A percentile compares a stretch with the other conserved stretches of the same genome.
Conservation (phyloP, 805 yeast genomes). For the Ogataea philodendri region DNA sequence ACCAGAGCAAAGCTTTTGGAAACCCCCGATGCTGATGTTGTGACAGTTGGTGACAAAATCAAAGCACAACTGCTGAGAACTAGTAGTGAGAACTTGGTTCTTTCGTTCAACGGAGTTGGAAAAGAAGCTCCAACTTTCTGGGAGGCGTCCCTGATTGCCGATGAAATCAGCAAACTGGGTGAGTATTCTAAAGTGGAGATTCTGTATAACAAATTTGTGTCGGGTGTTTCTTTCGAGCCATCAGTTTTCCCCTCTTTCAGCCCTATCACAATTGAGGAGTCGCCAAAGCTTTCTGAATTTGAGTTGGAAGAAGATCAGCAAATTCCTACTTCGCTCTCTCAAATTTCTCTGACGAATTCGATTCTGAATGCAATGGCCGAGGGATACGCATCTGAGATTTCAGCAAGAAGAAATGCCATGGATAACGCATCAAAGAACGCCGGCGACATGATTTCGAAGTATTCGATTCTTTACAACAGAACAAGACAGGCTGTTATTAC, state of each 20-base stretch:
- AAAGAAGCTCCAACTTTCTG: conserved; percentile 93
- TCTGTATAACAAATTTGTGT: conserved; percentile 81
- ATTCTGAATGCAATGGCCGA: conserved; percentile 91
- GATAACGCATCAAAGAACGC: conserved; percentile 99
- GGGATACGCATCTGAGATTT: conserved; percentile 96
- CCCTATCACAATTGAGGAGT: conserved; percentile 68
- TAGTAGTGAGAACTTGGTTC: conserved; percentile 60
- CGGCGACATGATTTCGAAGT: conserved; percentile 95
- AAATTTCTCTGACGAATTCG: conserved; percentile 87
- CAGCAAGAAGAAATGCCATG: conserved; percentile 99
- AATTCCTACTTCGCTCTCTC: conserved; percentile 68
- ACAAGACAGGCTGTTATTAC: conserved; percentile 99
- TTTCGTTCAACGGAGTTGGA: conserved; percentile 89
- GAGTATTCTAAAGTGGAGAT: conserved; percentile 77
- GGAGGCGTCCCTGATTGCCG: conserved; percentile 87
- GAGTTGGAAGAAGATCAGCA: conserved; percentile 70
- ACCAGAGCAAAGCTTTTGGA: conserved; percentile 67
- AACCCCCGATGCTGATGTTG: conserved; percentile 70
- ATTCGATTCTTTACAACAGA: conserved; percentile 98
- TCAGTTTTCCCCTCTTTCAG: conserved; percentile 62
- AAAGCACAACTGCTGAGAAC: conserved; percentile 88
- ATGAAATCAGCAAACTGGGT: conserved; percentile 69
- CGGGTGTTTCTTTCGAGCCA: conserved; percentile 92
- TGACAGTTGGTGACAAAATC: conserved; percentile 91
- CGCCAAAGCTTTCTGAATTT: conserved; percentile 82